Base-by-base conservation (phyloP, 1,284 basidiomycete genomes). In the Marasmius tenuissimus region DNA sequence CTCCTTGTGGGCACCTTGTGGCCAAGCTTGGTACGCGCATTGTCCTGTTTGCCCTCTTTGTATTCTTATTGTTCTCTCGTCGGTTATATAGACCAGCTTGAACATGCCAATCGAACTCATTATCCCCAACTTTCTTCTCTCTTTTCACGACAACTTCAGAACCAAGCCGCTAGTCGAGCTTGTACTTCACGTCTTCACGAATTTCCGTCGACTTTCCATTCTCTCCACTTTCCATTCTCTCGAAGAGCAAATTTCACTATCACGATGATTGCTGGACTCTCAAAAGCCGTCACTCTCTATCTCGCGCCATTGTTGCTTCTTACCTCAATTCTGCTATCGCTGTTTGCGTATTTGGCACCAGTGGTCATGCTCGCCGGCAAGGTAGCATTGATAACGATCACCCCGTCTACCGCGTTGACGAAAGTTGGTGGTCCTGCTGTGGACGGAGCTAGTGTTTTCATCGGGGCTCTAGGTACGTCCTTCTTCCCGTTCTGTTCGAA, bases 361-460 rank as follows among this genome's bases (percentile, higher is more conserved):
- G 77, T 76, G 6, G 68, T 85, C 42, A 73, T 91, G 69, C 78
- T 92, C 39, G 80, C 85, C 38, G 79, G 80, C 66, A 79, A 80
- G 66, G 89, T 92, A 20, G 79, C 88, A 4, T 77, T 93, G 45
- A 74, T 92, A 57, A 82, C 79, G 0, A 85, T 92, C 11, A 78
- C 78, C 7, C 88, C 90, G 7, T 87, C 88, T 3, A 77, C 78
- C 16, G 69, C 72, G 4, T 72, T 88, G 63, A 79, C 80, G 16
- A 78, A 80, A 64, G 75, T 76, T 60, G 72, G 79, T 22, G 73
- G 73, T 18, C 69, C 76, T 54, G 73, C 67, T 10, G 75, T 87
- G n/a, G 90, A 92, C 72, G 91, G 91, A 3, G 88, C 90, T 3
- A 88, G 82, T 58, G 72, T 91, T 35, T 85, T 87, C 67, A 72